Conservation (phyloP, 441 rosid genomes). For the Raphanus hybrid region DNA sequence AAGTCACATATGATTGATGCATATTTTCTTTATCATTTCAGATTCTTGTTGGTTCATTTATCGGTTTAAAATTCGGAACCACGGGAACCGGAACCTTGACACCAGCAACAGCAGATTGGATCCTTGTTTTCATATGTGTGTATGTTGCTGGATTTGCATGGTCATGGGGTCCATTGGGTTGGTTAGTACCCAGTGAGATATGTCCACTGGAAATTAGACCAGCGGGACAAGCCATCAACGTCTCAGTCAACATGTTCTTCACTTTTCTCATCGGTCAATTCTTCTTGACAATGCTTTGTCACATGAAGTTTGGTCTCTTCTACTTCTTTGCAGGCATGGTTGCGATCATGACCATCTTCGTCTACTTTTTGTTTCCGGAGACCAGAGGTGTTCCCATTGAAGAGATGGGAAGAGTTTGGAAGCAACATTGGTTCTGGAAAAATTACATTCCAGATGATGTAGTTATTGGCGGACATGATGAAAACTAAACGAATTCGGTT, state of each 20-base stretch:
- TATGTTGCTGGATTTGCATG: slow-evolving; percentile 71
- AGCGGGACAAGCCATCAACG: slow-evolving; percentile 52
- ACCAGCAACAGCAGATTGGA: slow-evolving; percentile 39
- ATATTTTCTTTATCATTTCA: neutral
- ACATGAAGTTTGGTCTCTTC: slow-evolving; percentile 55
- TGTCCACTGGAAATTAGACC: slow-evolving; percentile 51
- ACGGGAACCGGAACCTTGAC: slow-evolving; percentile 48
- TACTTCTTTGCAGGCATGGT: slow-evolving; percentile 52
- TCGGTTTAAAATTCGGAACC: slow-evolving; percentile 44
- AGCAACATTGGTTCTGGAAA: slow-evolving; percentile 50
- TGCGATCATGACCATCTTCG: slow-evolving; percentile 45
- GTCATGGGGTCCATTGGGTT: slow-evolving; percentile 85
- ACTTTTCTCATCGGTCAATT: slow-evolving; percentile 49
- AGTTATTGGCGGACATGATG: slow-evolving; percentile 27
- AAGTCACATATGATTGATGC: neutral
- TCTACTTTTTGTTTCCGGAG: slow-evolving; percentile 49
- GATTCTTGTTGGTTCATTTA: slow-evolving; percentile 40
- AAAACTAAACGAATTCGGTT: neutral
- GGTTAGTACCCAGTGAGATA: slow-evolving; percentile 61
- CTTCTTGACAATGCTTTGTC: slow-evolving; percentile 55
- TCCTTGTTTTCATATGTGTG: slow-evolving; percentile 51
- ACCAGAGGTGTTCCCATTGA: slow-evolving; percentile 51
- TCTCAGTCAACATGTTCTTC: slow-evolving; percentile 53
- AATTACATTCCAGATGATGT: slow-evolving; percentile 48
- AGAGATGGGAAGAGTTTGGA: slow-evolving; percentile 51